These are phyloP conservation scores for Rubia yunnanensis DNA, from an alignment of 257 asterid species.

Conservation along the genomic window DNA sequence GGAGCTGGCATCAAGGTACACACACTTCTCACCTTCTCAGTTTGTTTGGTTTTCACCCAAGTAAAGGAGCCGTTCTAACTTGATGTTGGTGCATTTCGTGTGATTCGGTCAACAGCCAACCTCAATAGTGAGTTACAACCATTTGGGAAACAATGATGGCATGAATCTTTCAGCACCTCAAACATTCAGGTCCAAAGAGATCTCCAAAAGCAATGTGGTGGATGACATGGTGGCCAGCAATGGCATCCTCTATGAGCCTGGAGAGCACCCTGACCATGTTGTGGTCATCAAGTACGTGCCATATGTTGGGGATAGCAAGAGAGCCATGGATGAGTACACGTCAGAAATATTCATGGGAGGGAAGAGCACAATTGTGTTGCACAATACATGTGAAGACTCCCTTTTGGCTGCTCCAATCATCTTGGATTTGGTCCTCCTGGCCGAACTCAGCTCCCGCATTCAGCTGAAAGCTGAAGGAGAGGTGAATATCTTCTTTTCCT, in stretches of 20 bases:
- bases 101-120: constrained; percentile 53
- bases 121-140: constrained; percentile 97
- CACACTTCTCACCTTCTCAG: neutral
- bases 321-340: constrained; percentile 98
- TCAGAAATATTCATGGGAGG: constrained; percentile 99
- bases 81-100: neutral
- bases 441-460: constrained; percentile 92
- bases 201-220: constrained; percentile 96
- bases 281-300: constrained; percentile 98
- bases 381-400: constrained; percentile 96
- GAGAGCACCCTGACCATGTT: constrained; percentile 97
- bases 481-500: constrained; percentile 25
- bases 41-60: neutral
- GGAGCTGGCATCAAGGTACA: constrained; percentile 97
- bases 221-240: constrained; percentile 99
- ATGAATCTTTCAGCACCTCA: constrained; percentile 97
- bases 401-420: constrained; percentile 95
- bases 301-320: constrained; percentile 93
- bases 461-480: constrained; percentile 73
- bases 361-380: constrained; percentile 79
- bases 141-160: constrained; percentile 95
- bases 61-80: neutral
- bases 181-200: constrained; percentile 96
- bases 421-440: constrained; percentile 90
- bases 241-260: constrained; percentile 80